These are phyloP conservation scores for Porodaedalea pini DNA, from an alignment of 1,284 basidiomycete genomes.

Conservation along the genomic window DNA sequence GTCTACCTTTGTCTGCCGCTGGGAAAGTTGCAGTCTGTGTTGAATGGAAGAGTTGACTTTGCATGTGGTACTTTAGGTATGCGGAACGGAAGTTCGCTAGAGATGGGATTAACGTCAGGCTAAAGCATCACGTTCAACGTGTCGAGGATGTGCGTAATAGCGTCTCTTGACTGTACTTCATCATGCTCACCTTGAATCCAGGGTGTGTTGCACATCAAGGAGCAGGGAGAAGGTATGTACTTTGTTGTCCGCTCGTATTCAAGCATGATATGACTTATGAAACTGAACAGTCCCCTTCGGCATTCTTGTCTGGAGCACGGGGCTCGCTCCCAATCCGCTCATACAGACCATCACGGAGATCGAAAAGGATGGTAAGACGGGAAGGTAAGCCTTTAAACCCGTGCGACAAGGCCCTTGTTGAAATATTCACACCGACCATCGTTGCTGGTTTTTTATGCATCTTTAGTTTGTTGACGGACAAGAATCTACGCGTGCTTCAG, in stretches of 20 bases:
- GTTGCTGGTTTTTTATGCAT: slow-evolving; percentile 6
- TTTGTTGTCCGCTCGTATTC: slow-evolving; percentile 21
- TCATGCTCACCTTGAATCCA: slow-evolving; percentile 35
- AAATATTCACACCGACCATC: neutral
- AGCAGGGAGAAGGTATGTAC: slow-evolving; percentile 55
- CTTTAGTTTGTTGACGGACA: slow-evolving; percentile 57
- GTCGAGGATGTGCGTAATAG: slow-evolving; percentile 57
- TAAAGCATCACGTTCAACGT: slow-evolving; percentile 75
- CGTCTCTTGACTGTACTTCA: slow-evolving; percentile 29
- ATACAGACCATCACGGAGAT: slow-evolving; percentile 58
- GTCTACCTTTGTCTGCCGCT: slow-evolving; percentile 1
- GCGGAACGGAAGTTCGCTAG: slow-evolving; percentile 71
- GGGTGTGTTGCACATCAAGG: slow-evolving; percentile 57
- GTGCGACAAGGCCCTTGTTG: slow-evolving; percentile 11
- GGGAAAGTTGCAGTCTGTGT: neutral
- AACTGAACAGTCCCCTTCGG: slow-evolving; percentile 63
- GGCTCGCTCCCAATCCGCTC: slow-evolving; percentile 76
- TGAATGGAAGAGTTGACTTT: neutral
- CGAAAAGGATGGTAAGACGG: slow-evolving; percentile 59
- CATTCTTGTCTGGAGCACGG: slow-evolving; percentile 84
- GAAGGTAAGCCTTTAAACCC: slow-evolving; percentile 41
- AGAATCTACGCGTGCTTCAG: slow-evolving; percentile 58
- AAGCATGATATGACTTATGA: neutral
- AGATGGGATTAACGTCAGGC: slow-evolving; percentile 75
- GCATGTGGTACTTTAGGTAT: slow-evolving; percentile 42